Percentiles rank a stretch among this genome's conserved stretches.
Evolutionary conservation across 2,329 filamentous ascomycete species (phyloP).

Genomic region (Clonostachys sp.): DNA sequence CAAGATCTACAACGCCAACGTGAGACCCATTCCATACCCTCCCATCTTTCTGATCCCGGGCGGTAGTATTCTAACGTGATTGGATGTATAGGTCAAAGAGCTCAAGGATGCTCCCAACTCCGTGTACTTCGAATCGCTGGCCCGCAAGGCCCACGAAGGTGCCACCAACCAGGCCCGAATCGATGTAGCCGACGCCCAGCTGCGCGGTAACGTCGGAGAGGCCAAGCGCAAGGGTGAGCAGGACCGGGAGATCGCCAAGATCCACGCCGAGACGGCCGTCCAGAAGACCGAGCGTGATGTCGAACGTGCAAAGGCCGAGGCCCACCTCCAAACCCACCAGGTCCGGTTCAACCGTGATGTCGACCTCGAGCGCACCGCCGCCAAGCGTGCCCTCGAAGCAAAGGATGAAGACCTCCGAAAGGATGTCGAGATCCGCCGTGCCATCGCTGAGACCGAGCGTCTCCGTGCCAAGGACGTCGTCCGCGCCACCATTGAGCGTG

Average conservation of each 20-base stretch:
- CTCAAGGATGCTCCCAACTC: conserved; percentile 76
- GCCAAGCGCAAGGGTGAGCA: conserved; percentile 74
- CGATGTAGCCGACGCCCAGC: conserved; percentile 61
- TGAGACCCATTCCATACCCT: too few relatives aligned
- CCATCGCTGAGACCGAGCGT: conserved; percentile 74
- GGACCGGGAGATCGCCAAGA: conserved; percentile 83
- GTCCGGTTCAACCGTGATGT: conserved; percentile 70
- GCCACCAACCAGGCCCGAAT: conserved; percentile 74
- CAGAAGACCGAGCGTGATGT: conserved; percentile 80
- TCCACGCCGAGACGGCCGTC: conserved; percentile 80
- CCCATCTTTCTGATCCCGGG: too few relatives aligned
- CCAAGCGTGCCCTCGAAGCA: conserved; percentile 67
- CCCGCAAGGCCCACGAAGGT: conserved; percentile 79
- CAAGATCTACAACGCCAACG: conserved; percentile 67
- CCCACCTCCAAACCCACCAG: conserved; percentile 68
- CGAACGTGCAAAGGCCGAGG: conserved; percentile 75
- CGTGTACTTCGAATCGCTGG: conserved; percentile 80
- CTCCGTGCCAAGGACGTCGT: conserved; percentile 75
- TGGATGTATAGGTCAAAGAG: conserved; percentile 56
- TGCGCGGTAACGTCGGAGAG: conserved; percentile 70
- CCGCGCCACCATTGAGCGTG: conserved; percentile 65
- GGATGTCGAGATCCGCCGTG: conserved; percentile 72
- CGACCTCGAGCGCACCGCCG: conserved; percentile 70
- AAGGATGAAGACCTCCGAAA: conserved; percentile 78
- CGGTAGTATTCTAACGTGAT: background rate